Evolutionary conservation across 1,284 basidiomycete species (phyloP).

Genomic region (Trametes polyzona): DNA sequence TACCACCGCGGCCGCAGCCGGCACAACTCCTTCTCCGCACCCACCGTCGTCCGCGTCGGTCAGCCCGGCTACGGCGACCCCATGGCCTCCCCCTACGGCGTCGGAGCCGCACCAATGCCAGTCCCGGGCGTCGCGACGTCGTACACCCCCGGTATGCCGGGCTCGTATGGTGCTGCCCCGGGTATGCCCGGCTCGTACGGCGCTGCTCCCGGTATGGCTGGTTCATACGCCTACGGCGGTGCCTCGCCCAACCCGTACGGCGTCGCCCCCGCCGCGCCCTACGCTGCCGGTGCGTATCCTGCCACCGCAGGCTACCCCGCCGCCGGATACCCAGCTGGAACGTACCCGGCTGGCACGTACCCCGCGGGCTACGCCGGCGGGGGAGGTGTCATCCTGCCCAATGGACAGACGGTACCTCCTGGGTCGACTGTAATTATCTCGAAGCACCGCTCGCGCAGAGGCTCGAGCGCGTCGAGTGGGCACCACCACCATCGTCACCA

Average conservation of each 20-base stretch:
- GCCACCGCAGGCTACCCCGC: slow-evolving; percentile 3
- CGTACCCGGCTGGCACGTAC: background rate
- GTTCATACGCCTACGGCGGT: slow-evolving; percentile 14
- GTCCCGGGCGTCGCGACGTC: slow-evolving; percentile 13
- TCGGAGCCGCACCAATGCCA: slow-evolving; percentile 6
- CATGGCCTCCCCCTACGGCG: slow-evolving; percentile 6
- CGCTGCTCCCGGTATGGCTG: slow-evolving; percentile 10
- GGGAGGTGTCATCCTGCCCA: slow-evolving; percentile 10
- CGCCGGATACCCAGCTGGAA: background rate
- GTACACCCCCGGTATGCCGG: slow-evolving; percentile 19
- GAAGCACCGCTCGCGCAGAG: slow-evolving; percentile 19
- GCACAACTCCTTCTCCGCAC: slow-evolving; percentile 21
- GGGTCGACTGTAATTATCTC: slow-evolving; percentile 30
- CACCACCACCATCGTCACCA: slow-evolving; percentile 35
- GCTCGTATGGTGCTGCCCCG: slow-evolving; percentile 16
- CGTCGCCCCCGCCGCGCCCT: slow-evolving; percentile 13
- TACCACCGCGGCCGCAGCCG: slow-evolving; percentile 21
- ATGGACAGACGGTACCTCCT: slow-evolving; percentile 13
- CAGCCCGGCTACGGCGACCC: slow-evolving; percentile 10
- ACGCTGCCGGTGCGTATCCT: slow-evolving; percentile 4
- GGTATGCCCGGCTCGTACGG: slow-evolving; percentile 21
- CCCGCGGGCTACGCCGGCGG: slow-evolving; percentile 12
- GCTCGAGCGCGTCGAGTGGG: slow-evolving; percentile 19
- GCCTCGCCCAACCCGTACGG: slow-evolving; percentile 11
- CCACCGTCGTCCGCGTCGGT: slow-evolving; percentile 20